Conservation (phyloP, 164 flowering plant genomes). For the Annona cherimola region DNA sequence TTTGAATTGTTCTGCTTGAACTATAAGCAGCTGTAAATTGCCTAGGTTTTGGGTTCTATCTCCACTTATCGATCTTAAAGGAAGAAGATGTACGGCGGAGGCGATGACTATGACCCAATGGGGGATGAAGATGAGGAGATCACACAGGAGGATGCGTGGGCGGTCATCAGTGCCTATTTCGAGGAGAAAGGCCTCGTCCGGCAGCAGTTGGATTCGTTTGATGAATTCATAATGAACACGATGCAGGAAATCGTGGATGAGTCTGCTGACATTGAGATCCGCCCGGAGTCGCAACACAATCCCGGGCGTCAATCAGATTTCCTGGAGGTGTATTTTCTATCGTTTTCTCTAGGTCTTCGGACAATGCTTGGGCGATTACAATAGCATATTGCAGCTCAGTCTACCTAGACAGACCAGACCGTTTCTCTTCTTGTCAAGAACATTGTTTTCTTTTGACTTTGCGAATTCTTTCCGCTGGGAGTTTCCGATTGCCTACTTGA, state of each 20-base stretch:
- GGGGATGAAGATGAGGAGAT: constrained; percentile 70
- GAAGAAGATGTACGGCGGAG: constrained; percentile 26
- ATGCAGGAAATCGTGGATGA: constrained; percentile 99
- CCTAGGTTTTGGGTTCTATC: neutral
- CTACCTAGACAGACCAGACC: neutral
- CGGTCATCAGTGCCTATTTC: constrained; percentile 90
- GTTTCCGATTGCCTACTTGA: too few species aligned
- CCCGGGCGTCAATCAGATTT: constrained; percentile 90
- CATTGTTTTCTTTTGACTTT: too few species aligned
- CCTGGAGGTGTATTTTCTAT: constrained; percentile 65
- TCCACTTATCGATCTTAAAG: neutral
- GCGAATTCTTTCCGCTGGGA: too few species aligned
- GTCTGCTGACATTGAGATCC: constrained; percentile 88
- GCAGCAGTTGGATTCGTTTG: constrained; percentile 95
- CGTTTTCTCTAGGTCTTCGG: neutral
- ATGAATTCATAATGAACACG: constrained; percentile 95
- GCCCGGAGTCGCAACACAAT: constrained; percentile 98
- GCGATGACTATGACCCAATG: constrained; percentile 40
- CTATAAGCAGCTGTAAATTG: neutral
- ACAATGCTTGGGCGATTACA: neutral
- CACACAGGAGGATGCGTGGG: constrained; percentile 98
- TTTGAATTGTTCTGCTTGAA: too few species aligned
- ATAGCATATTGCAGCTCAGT: neutral
- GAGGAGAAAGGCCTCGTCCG: constrained; percentile 96
- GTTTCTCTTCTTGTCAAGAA: too few species aligned